A percentile compares a stretch with the other conserved stretches of the same genome.
These are phyloP conservation scores for Dacryopinax primogenitus DNA, from an alignment of 768 basidiomycete genomes.

Conservation along the genomic window DNA sequence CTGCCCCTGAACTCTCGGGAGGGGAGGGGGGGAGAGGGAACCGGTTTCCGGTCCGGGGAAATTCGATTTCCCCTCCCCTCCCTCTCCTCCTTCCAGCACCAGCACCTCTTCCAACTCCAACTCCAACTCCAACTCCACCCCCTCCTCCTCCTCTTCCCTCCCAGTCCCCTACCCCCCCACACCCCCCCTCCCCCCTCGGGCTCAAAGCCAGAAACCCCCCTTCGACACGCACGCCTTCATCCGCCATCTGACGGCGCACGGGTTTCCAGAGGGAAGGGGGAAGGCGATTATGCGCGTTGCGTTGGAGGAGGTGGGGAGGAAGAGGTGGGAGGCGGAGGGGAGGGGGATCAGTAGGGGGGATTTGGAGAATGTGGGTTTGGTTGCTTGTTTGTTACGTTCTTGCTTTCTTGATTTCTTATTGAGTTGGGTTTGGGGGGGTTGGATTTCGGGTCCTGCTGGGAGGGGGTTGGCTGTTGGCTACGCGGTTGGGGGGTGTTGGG, in stretches of 20 bases:
- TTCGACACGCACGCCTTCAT: constrained; percentile 34
- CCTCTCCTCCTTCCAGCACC: not conserved
- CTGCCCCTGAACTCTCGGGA: no score
- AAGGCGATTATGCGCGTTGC: constrained; percentile 28
- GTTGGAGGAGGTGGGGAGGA: constrained; percentile 22
- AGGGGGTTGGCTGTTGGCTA: no score
- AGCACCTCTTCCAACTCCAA: constrained; percentile 1
- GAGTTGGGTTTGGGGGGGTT: no score
- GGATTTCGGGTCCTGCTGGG: no score
- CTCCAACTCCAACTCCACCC: no score
- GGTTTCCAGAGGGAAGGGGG: constrained; percentile 20
- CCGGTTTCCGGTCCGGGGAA: not conserved
- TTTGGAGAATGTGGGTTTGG: constrained; percentile 30
- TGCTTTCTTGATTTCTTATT: no score
- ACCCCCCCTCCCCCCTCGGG: constrained; percentile 4
- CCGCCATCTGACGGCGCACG: constrained; percentile 24
- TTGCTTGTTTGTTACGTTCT: no score
- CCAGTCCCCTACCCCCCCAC: not conserved
- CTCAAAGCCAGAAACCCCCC: constrained; percentile 20
- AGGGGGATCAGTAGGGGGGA: constrained; percentile 29
- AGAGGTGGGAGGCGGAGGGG: constrained; percentile 22
- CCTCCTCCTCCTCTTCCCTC: not conserved
- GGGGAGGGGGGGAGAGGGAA: not conserved
- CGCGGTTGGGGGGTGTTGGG: no score
- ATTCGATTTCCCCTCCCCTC: not conserved